Percentiles rank a stretch among this genome's conserved stretches.
phyloP scores from a whole-genome alignment of 495 filamentous ascomycete species.

The Rostrohypoxylon terebratum region DNA sequence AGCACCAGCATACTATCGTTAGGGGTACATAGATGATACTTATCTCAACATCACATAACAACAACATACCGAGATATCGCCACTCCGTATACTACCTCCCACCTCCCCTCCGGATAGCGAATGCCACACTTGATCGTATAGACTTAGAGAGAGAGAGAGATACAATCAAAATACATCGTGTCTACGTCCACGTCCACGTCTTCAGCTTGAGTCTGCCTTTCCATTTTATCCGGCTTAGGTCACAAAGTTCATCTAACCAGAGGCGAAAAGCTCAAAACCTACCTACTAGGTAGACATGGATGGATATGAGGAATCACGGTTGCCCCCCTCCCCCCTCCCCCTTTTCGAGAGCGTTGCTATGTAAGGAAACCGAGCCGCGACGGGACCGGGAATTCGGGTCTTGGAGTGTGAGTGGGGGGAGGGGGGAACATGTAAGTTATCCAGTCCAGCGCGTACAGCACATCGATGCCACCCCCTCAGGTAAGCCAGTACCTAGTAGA shows the following conservation, averaged over 20 bases:
- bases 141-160: not conserved
- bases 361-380: constrained; percentile 1
- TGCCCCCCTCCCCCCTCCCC: too few relatives aligned
- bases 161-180: not conserved
- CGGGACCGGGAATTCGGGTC: not conserved
- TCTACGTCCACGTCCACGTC: not conserved
- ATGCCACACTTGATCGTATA: not conserved
- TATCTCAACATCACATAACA: not conserved
- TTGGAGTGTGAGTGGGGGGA: not conserved
- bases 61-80: constrained; percentile 10
- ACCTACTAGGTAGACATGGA: too few relatives aligned
- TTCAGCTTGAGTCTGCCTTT: constrained; percentile 6
- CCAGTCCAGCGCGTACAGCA: not conserved
- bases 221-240: constrained; percentile 3
- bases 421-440: not conserved
- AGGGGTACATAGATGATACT: not conserved
- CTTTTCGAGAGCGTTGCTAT: not conserved
- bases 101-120: too few relatives aligned
- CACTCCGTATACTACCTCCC: constrained; percentile 19
- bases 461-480: not conserved
- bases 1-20: too few relatives aligned
- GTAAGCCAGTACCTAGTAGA: not conserved
- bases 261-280: not conserved
- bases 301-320: not conserved
- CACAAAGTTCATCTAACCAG: not conserved